Conservation (phyloP, 352 stramenopile genomes). For the Phytopythium ostracodes region DNA sequence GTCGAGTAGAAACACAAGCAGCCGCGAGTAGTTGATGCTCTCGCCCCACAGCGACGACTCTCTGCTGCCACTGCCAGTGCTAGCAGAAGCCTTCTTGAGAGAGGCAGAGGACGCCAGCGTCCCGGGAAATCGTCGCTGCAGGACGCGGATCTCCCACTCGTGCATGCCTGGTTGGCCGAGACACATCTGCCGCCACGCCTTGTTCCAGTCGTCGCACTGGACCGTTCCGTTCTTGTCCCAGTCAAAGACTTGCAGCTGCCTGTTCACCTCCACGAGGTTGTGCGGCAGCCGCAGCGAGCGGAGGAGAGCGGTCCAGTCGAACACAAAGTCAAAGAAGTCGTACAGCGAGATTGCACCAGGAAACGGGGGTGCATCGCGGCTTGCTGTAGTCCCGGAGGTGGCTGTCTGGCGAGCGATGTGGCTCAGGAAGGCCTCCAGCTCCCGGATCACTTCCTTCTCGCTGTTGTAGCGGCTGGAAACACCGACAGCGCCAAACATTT, state of each 20-base stretch:
- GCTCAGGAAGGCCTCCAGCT: neutral
- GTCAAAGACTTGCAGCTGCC: constrained; percentile 43
- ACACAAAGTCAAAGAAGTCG: constrained; percentile 37
- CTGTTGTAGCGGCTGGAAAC: neutral
- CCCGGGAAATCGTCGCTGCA: constrained; percentile 30
- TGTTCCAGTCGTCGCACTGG: constrained; percentile 37
- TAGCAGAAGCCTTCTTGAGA: neutral
- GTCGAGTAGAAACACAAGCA: constrained; percentile 50
- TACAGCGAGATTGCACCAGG: constrained; percentile 20
- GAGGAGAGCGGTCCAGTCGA: constrained; percentile 37
- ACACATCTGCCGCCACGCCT: constrained; percentile 33
- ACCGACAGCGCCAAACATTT: constrained; percentile 19
- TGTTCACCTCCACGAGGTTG: constrained; percentile 39
- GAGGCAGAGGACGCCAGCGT: neutral
- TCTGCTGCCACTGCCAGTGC: neutral
- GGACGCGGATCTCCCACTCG: constrained; percentile 38
- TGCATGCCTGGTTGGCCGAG: constrained; percentile 9
- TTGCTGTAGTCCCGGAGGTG: too few relatives aligned
- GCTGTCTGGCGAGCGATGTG: neutral
- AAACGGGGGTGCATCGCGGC: neutral
- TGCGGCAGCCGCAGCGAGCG: constrained; percentile 24
- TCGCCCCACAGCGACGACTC: neutral
- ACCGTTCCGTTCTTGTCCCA: constrained; percentile 35
- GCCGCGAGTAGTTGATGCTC: constrained; percentile 39
- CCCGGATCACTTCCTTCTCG: neutral